Evolutionary conservation across 2,329 filamentous ascomycete species (phyloP).

Genomic region (Pseudofabraea citricarpa): DNA sequence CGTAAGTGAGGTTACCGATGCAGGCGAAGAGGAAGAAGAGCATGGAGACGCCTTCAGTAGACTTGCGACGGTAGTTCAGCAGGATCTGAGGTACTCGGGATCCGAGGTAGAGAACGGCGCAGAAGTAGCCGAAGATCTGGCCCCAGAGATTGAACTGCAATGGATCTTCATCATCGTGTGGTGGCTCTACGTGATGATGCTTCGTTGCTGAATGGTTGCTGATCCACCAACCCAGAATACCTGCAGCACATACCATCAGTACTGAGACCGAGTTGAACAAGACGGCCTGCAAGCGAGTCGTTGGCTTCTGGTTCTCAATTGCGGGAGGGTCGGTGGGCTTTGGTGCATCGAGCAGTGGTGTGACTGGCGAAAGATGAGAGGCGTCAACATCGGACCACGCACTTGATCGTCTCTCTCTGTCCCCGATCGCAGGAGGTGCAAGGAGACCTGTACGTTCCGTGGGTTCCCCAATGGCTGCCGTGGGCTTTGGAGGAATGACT

Average conservation of each 20-base stretch:
- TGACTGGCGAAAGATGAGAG: constrained; percentile 73
- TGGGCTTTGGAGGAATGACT: constrained; percentile 38
- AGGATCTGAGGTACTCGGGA: constrained; percentile 86
- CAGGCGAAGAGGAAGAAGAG: constrained; percentile 97
- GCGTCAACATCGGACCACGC: constrained; percentile 59
- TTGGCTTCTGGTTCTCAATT: constrained; percentile 36
- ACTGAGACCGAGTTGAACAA: constrained; percentile 74
- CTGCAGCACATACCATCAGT: constrained; percentile 76
- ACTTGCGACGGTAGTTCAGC: constrained; percentile 88
- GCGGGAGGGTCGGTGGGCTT: constrained; percentile 34
- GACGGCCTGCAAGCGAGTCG: constrained; percentile 50
- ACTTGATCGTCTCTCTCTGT: constrained; percentile 43
- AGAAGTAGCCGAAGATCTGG: constrained; percentile 91
- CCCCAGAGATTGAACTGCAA: constrained; percentile 71
- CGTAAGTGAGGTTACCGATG: constrained; percentile 90
- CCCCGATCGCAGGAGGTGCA: constrained; percentile 34
- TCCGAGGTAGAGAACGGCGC: constrained; percentile 82
- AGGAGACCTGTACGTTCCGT: constrained; percentile 51
- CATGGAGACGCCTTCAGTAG: constrained; percentile 87
- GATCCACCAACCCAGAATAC: constrained; percentile 82
- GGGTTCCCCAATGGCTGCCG: constrained; percentile 31
- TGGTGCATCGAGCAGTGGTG: constrained; percentile 63
- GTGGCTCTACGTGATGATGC: constrained; percentile 11
- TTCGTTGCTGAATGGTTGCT: constrained; percentile 37
- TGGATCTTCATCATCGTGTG: constrained; percentile 35